phyloP scores from a whole-genome alignment of 164 flowering plant species.

The Cinnamomum micranthum region DNA sequence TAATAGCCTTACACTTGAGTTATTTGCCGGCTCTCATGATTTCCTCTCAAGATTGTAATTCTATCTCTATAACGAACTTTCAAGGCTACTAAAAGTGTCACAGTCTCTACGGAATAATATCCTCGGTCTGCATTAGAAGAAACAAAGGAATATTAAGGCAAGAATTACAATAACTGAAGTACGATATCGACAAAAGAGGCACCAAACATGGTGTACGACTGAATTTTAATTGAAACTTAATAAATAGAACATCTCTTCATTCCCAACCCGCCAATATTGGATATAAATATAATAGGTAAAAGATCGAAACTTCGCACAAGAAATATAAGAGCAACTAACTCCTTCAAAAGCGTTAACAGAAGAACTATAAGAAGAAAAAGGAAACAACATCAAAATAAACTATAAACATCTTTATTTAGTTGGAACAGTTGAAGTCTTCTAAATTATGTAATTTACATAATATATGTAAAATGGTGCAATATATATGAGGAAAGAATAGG shows the following conservation, averaged over 20 bases:
- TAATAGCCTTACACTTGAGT: conserved; percentile 42
- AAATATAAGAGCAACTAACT: too few species aligned
- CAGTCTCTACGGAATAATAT: conserved; percentile 49
- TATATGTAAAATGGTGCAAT: too few species aligned
- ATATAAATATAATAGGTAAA: too few species aligned
- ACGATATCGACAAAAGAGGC: neutral
- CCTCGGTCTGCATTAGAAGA: conserved; percentile 42
- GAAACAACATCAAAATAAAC: too few species aligned
- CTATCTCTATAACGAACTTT: conserved; percentile 52
- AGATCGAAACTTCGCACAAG: too few species aligned
- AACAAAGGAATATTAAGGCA: neutral
- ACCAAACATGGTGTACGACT: neutral
- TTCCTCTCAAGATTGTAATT: conserved; percentile 43
- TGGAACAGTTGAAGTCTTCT: too few species aligned
- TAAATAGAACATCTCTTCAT: neutral
- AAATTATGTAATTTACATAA: too few species aligned
- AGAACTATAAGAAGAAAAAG: too few species aligned
- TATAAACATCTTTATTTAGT: too few species aligned
- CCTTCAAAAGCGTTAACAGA: too few species aligned
- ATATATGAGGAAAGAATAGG: too few species aligned
- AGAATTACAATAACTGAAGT: neutral
- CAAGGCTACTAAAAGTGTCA: conserved; percentile 42
- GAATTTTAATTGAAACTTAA: neutral
- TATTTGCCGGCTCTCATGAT: conserved; percentile 48
- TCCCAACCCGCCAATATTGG: neutral